Percentiles rank a stretch among this genome's conserved stretches.
Conservation (phyloP, 257 asterid species). For the Fraxinus americana region DNA sequence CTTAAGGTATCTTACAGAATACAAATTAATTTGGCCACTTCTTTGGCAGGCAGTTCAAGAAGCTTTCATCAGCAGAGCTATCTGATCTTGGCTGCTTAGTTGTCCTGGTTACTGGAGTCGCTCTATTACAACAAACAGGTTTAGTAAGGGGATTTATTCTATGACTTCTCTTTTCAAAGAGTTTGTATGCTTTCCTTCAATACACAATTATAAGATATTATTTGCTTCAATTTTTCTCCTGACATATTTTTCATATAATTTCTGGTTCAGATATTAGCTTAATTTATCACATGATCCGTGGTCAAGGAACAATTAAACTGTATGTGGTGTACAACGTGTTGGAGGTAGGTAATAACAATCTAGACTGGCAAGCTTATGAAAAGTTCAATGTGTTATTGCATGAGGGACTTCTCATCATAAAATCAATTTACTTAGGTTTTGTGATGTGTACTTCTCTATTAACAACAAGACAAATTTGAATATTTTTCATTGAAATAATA, state of each 20-base stretch:
- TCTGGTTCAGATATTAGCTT: conserved; percentile 80
- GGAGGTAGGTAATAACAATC: conserved; percentile 63
- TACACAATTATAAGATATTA: neutral
- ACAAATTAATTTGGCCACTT: conserved; percentile 61
- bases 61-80: conserved; percentile 82
- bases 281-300: conserved; percentile 99
- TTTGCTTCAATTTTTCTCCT: neutral
- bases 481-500: conserved; percentile 7
- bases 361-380: neutral
- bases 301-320: conserved; percentile 93
- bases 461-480: neutral
- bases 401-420: neutral
- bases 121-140: conserved; percentile 94
- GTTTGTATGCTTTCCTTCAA: neutral
- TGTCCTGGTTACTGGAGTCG: conserved; percentile 70
- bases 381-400: conserved; percentile 6
- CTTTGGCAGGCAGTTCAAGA: conserved; percentile 98
- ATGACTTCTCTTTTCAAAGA: conserved; percentile 9
- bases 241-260: conserved; percentile 20
- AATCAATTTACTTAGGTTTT: neutral
- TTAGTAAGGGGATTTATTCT: conserved; percentile 18
- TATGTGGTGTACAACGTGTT: conserved; percentile 95
- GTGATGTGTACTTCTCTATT: neutral
- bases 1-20: conserved; percentile 19
- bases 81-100: conserved; percentile 89